phyloP scores from a whole-genome alignment of 345 rosid genomes.

The Capsella bursapastoris region DNA sequence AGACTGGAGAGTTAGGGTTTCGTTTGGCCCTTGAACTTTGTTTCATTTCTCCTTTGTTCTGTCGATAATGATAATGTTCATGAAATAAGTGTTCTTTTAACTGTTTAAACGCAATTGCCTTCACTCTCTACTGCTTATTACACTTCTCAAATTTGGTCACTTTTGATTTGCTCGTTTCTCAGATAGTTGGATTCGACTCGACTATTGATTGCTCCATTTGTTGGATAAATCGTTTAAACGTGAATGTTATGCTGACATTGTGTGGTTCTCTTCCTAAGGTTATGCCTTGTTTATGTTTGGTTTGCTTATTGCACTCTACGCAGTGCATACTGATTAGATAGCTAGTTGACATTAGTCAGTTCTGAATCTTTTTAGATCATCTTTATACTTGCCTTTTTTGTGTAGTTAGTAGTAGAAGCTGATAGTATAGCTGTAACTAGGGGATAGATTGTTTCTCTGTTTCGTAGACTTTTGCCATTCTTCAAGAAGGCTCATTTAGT shows the following conservation, averaged over 20 bases:
- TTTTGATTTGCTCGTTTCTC: conserved; percentile 24
- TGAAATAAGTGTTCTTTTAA: conserved; percentile 40
- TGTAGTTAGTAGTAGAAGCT: conserved; percentile 6
- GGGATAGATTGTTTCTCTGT: background rate
- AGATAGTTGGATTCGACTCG: conserved; percentile 1
- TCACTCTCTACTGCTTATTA: conserved; percentile 12
- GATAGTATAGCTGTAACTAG: background rate
- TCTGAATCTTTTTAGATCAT: conserved; percentile 19
- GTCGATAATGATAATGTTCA: conserved; percentile 40
- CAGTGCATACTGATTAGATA: background rate
- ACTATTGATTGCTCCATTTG: background rate
- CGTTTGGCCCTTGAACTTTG: conserved; percentile 14
- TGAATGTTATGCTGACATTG: background rate
- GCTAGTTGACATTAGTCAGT: background rate
- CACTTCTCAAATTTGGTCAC: conserved; percentile 26
- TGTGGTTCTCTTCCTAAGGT: background rate
- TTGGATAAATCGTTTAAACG: background rate
- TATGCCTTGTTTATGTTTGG: background rate
- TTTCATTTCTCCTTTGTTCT: conserved; percentile 22
- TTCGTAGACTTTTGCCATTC: background rate
- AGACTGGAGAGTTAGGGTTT: conserved; percentile 41
- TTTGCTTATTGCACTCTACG: background rate
- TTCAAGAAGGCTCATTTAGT: conserved; percentile 1
- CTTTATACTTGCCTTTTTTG: background rate
- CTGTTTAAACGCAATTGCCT: conserved; percentile 15